Conservation (phyloP, 768 basidiomycete genomes). For the Mycena vitilis region DNA sequence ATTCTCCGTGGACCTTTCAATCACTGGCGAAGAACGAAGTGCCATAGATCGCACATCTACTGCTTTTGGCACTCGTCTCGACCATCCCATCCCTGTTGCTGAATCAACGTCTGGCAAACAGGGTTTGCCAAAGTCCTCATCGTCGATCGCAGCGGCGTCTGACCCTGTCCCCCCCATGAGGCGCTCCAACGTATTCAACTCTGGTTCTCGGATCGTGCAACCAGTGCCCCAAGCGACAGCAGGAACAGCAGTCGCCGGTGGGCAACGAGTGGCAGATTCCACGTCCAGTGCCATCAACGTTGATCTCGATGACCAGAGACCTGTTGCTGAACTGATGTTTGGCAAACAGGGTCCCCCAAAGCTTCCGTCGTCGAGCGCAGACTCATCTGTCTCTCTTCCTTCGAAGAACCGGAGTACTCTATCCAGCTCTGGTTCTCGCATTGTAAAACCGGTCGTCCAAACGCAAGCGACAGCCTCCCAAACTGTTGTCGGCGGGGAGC, state of each 20-base stretch:
- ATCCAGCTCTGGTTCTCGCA: neutral
- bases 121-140: constrained; percentile 12
- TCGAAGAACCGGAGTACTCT: neutral
- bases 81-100: constrained; percentile 13
- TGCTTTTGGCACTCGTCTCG: constrained; percentile 3
- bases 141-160: neutral
- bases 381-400: neutral
- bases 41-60: constrained; percentile 1
- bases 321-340: constrained; percentile 29
- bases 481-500: neutral
- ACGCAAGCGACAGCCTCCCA: neutral
- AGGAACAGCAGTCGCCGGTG: no score
- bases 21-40: constrained; percentile 7
- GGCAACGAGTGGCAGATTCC: neutral
- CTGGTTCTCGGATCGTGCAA: neutral
- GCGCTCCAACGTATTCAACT: neutral
- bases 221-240: neutral
- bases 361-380: neutral
- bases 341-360: constrained; percentile 27
- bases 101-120: constrained; percentile 29
- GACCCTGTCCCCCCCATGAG: neutral
- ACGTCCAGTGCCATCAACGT: constrained; percentile 1
- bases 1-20: constrained; percentile 7
- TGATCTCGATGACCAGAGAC: neutral
- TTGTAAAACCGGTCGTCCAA: neutral